Evolutionary conservation across 2,329 filamentous ascomycete genomes (phyloP).

Genomic region (Zymoseptoria passerinii): DNA sequence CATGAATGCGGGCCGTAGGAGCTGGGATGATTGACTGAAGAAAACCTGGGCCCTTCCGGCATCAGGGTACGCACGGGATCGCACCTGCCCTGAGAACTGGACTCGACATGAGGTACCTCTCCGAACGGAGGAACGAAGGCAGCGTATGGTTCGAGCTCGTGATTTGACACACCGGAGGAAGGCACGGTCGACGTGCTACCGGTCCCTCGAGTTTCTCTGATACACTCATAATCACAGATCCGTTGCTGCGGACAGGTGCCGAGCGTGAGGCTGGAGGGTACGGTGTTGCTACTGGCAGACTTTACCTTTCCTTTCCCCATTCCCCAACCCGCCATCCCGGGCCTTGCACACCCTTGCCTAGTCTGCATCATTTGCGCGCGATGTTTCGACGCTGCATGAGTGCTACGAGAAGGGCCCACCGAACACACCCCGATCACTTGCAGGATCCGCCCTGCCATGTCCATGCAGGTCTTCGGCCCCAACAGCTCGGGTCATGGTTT

Average conservation of each 20-base stretch:
- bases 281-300: background rate
- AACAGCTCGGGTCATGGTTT: constrained; percentile 18
- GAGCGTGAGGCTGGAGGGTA: background rate
- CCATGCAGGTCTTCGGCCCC: constrained; percentile 17
- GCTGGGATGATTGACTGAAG: constrained; percentile 7
- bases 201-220: background rate
- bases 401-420: constrained; percentile 17
- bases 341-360: constrained; percentile 11
- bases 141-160: background rate
- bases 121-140: background rate
- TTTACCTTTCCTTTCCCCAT: background rate
- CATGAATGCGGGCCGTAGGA: constrained; percentile 14
- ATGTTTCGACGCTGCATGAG: constrained; percentile 20
- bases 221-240: background rate
- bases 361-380: constrained; percentile 17
- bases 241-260: background rate
- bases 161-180: background rate
- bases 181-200: background rate
- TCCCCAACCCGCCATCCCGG: constrained; percentile 8
- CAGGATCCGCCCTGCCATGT: constrained; percentile 14
- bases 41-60: constrained; percentile 15
- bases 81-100: background rate
- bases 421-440: constrained; percentile 17
- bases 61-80: constrained; percentile 15
- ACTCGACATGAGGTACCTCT: background rate